phyloP scores from a whole-genome alignment of 352 stramenopile genomes.

The Saprolegnia diclina region DNA sequence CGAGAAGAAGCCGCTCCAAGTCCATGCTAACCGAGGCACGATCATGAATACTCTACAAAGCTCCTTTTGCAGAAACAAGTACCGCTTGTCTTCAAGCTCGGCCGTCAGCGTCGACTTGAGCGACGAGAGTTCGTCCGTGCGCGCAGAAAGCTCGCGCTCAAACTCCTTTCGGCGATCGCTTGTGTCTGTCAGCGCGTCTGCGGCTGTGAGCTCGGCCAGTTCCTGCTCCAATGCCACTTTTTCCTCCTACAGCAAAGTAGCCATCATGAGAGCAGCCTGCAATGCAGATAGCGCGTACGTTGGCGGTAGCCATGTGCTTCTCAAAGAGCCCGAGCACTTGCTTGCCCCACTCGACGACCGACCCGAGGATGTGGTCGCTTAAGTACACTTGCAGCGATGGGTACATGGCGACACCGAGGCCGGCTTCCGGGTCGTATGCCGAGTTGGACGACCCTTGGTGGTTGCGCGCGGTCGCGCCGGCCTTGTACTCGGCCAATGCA shows the following conservation, averaged over 20 bases:
- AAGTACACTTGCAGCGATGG: conserved; percentile 31
- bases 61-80: conserved; percentile 28
- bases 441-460: conserved; percentile 12
- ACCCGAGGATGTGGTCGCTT: conserved; percentile 34
- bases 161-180: conserved; percentile 47
- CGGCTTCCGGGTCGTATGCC: not conserved
- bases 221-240: conserved; percentile 35
- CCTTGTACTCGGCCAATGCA: conserved; percentile 41
- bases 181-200: conserved; percentile 29
- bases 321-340: conserved; percentile 50
- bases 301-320: conserved; percentile 32
- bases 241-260: conserved; percentile 29
- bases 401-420: conserved; percentile 10
- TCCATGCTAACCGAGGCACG: not conserved
- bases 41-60: not conserved
- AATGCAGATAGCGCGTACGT: not conserved
- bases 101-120: conserved; percentile 38
- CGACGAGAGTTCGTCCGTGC: conserved; percentile 50
- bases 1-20: conserved; percentile 1
- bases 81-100: conserved; percentile 40
- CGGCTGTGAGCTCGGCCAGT: conserved; percentile 30
- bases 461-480: conserved; percentile 27
- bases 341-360: conserved; percentile 39
- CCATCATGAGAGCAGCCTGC: not conserved
- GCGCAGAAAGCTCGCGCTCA: conserved; percentile 40